Base-by-base conservation (phyloP, 768 basidiomycete species). In the Lenzites betulinus region DNA sequence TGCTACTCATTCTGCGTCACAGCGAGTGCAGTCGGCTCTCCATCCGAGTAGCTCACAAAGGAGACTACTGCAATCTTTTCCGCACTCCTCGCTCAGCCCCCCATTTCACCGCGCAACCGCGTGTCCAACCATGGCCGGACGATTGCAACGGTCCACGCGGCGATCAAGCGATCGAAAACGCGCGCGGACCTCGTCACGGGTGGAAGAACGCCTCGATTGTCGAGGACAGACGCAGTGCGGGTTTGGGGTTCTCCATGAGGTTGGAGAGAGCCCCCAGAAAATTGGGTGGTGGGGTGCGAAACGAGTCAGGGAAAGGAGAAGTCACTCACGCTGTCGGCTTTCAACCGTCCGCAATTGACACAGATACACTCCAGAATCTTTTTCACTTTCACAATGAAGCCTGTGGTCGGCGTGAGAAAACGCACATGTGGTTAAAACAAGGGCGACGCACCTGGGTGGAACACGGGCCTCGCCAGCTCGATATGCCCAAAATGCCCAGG, bases 401-500 rank as follows among this genome's bases (percentile, higher is more conserved):
- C 95, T 90, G 69, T 9, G 22, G 16, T 16, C 18, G 15, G 48
- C 47, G 22, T 51, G 38, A 59, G 35, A 56, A 35, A 28, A 43
- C 13, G n/a, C 54, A 59, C 22, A 6, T 43, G 7, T 39, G 36
- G 55, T 8, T 25, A 25, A 20, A 36, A 38, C 39, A 59, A 22
- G 22, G 13, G 5, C 38, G 15, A 82, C 88, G 64, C 75, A 93
- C 93, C 94, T 75, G 93, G 90, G 75, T 98, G 96, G 71, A 95
- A 98, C 35, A 97, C 93, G n/a, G 96, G 95, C 68, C 94, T 82
- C 44, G 93, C 93, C 70, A 99, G 79, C 77, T 99, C 97, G 70
- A 99, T 93, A 74, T 98, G 95, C 56, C 97, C 97, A 79, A 99
- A 99, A 75, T 98, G 97, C 51, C 97, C 97, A 26, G 97, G 95